Conservation (phyloP, 2,329 filamentous ascomycete genomes). For the Ilyonectria sp. region DNA sequence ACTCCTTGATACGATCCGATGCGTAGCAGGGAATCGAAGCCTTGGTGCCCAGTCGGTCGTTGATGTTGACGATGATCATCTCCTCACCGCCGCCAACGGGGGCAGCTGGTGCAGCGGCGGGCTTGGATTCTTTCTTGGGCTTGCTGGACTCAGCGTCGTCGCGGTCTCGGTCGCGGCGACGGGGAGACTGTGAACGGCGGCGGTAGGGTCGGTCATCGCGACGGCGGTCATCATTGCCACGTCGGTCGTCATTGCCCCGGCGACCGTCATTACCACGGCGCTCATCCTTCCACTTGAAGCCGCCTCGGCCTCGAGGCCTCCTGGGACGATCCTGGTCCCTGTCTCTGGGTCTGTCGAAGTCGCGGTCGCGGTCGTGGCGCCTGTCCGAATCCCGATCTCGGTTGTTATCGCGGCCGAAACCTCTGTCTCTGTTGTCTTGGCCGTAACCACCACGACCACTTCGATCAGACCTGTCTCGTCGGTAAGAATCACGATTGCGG, state of each 20-base stretch:
- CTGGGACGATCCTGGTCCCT: slow-evolving; percentile 43
- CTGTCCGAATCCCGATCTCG: slow-evolving; percentile 25
- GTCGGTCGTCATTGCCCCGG: slow-evolving; percentile 39
- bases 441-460: background rate
- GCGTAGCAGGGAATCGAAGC: slow-evolving; percentile 92
- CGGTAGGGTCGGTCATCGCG: slow-evolving; percentile 39
- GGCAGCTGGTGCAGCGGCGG: slow-evolving; percentile 37
- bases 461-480: slow-evolving; percentile 23
- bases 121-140: slow-evolving; percentile 57
- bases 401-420: background rate
- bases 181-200: slow-evolving; percentile 43
- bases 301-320: slow-evolving; percentile 43
- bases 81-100: slow-evolving; percentile 69
- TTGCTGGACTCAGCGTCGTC: slow-evolving; percentile 46
- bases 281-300: slow-evolving; percentile 48
- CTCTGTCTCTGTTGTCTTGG: slow-evolving; percentile 9
- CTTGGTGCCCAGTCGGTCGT: slow-evolving; percentile 97
- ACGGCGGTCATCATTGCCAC: slow-evolving; percentile 39
- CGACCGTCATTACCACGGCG: slow-evolving; percentile 41
- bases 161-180: slow-evolving; percentile 31
- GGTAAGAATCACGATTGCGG: slow-evolving; percentile 13
- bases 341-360: slow-evolving; percentile 40
- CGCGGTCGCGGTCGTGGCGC: slow-evolving; percentile 22
- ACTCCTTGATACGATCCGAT: slow-evolving; percentile 85
- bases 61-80: slow-evolving; percentile 95